These are phyloP conservation scores for Pugionium cornutum DNA, from an alignment of 345 rosid species.

Conservation along the genomic window DNA sequence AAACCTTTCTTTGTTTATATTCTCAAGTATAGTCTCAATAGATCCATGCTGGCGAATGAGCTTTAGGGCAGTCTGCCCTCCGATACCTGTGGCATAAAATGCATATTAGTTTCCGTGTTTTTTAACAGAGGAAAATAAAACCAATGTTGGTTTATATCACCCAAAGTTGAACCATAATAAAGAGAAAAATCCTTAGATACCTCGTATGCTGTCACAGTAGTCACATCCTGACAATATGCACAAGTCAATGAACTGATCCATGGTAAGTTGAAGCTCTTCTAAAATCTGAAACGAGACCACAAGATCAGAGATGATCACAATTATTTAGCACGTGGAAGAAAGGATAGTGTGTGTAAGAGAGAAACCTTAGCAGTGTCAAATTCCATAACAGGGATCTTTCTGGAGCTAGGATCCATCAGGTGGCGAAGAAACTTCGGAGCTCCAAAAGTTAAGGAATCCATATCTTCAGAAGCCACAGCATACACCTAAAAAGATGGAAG, in stretches of 20 bases:
- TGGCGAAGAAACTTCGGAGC: slow-evolving; percentile 94
- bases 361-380: slow-evolving; percentile 80
- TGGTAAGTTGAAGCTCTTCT: slow-evolving; percentile 77
- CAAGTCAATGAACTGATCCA: slow-evolving; percentile 96
- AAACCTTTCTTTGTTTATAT: slow-evolving; percentile 84
- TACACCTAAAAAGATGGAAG: slow-evolving; percentile 60
- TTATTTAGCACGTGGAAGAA: not conserved
- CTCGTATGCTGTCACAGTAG: slow-evolving; percentile 92
- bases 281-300: slow-evolving; percentile 55
- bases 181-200: slow-evolving; percentile 44
- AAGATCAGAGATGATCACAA: slow-evolving; percentile 23
- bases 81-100: slow-evolving; percentile 63
- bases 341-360: not conserved
- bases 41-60: slow-evolving; percentile 92
- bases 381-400: slow-evolving; percentile 93
- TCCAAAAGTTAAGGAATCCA: slow-evolving; percentile 98
- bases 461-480: slow-evolving; percentile 98
- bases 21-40: slow-evolving; percentile 77
- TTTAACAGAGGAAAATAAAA: not conserved
- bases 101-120: slow-evolving; percentile 8
- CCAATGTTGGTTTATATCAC: not conserved
- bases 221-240: slow-evolving; percentile 98
- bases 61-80: slow-evolving; percentile 88
- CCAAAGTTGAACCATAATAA: slow-evolving; percentile 19
- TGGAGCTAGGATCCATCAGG: slow-evolving; percentile 95